A percentile compares a stretch with the other conserved stretches of the same genome.
Evolutionary conservation across 345 rosid genomes (phyloP).

Genomic region (Lumnitzera littorea): DNA sequence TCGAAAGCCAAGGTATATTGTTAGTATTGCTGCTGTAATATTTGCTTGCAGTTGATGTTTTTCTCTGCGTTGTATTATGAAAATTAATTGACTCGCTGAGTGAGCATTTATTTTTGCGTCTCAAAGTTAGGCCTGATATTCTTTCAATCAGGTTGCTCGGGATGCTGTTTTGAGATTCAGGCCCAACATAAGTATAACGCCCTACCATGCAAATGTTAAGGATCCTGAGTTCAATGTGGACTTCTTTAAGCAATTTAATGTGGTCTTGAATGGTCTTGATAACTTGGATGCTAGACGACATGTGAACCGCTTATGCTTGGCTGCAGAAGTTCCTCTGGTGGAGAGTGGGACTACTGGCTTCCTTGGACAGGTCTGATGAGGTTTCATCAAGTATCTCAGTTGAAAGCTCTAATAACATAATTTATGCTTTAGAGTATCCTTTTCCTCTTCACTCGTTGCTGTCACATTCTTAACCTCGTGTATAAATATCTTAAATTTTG

Average conservation of each 20-base stretch:
- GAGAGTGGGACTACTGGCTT: constrained; percentile 99
- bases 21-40: neutral
- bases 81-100: constrained; percentile 1
- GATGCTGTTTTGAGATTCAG: constrained; percentile 92
- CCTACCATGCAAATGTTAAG: constrained; percentile 93
- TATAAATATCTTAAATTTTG: too few relatives aligned
- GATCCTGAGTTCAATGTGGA: constrained; percentile 76
- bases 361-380: constrained; percentile 77
- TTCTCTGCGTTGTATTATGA: neutral
- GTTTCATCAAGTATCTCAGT: neutral
- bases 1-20: constrained; percentile 85
- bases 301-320: constrained; percentile 98
- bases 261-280: constrained; percentile 94
- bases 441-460: neutral
- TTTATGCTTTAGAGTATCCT: neutral
- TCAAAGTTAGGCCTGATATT: constrained; percentile 1
- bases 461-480: too few relatives aligned
- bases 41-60: neutral
- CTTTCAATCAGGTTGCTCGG: constrained; percentile 73
- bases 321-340: constrained; percentile 90
- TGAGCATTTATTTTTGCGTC: neutral
- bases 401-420: neutral
- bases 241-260: constrained; percentile 88
- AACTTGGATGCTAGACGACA: constrained; percentile 95
- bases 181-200: constrained; percentile 70